Evolutionary conservation across 2,329 filamentous ascomycete genomes (phyloP), one percentile per base, ranked within the genome.

Genomic region (Emericellopsis atlantica): DNA sequence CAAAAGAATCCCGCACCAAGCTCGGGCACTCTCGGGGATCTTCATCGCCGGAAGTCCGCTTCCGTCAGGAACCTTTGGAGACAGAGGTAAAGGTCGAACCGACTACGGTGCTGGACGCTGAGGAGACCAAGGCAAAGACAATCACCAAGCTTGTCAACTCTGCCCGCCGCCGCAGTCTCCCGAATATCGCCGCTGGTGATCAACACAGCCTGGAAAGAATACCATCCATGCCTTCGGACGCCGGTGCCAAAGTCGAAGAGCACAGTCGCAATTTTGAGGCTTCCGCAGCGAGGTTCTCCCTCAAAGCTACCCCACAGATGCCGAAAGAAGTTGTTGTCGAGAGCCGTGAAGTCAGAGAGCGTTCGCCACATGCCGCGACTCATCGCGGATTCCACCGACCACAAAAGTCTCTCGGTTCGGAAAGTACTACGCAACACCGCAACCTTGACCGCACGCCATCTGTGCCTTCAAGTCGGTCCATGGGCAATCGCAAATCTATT

Each of bases 121-220:
- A 31, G 8, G 31, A 16, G n/a, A 32, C n/a, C 24, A 31, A 42
- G 24, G 15, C 40, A 18, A 42, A 38, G 18, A 38, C 24, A 21
- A 16, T 38, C 6, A n/a, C 38, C 26, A 38, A 35, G 22, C 36
- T 42, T 7, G 14, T 33, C 10, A 24, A 16, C 32, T 15, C 21
- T 33, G 22, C 32, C 12, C 32, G 36, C 14, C 36, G 40, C 24
- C 40, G 40, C n/a, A 42, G 40, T 31, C 15, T 42, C 16, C 40
- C 40, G n/a, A 39, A 38, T 15, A 34, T 39, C 6, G 16, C 14
- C 18, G 6, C 40, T 29, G n/a, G 49, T 48, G 4, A 24, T 52
- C 33, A 48, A 10, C 11, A 29, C 9, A 9, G 21, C 11, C 16
- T 22, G 7, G 29, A 40, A 21, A 21, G n/a, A 6, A 38, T 43